phyloP scores from a whole-genome alignment of 495 filamentous ascomycete species.

The Xylaria scruposa region DNA sequence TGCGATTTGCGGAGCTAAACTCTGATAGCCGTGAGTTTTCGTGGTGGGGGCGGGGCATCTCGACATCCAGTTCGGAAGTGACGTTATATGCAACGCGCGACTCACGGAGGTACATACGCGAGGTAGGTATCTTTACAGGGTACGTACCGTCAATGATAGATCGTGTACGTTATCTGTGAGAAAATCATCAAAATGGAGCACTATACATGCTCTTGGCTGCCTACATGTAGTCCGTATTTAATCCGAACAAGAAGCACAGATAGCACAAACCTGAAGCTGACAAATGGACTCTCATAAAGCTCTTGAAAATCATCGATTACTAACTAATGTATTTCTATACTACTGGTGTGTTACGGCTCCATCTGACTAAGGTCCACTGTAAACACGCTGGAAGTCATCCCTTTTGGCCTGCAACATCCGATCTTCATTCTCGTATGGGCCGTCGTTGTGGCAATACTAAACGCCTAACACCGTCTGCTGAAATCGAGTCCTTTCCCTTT shows the following conservation, averaged over 20 bases:
- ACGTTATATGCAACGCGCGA: constrained; percentile 9
- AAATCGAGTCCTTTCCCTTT: constrained; percentile 5
- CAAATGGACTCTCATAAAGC: neutral
- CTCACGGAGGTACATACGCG: neutral
- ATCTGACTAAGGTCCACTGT: neutral
- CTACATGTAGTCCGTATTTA: neutral
- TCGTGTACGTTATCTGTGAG: neutral
- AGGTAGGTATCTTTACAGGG: neutral
- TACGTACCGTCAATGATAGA: neutral
- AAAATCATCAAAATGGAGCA: neutral
- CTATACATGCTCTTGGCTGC: neutral
- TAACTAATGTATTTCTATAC: constrained; percentile 9
- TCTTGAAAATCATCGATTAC: constrained; percentile 13
- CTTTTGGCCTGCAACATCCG: constrained; percentile 4
- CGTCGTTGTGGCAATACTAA: neutral
- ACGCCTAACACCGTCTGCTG: constrained; percentile 27
- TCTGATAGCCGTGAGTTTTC: neutral
- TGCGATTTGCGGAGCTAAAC: constrained; percentile 21
- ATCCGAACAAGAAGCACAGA: neutral
- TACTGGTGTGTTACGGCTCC: constrained; percentile 1
- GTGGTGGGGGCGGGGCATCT: constrained; percentile 30
- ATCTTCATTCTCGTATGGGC: constrained; percentile 21
- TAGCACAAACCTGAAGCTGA: no score
- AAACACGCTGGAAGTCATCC: constrained; percentile 6
- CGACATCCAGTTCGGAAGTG: constrained; percentile 22